phyloP scores from a whole-genome alignment of 2,329 filamentous ascomycete genomes.

The Dactylellina drechsleri region DNA sequence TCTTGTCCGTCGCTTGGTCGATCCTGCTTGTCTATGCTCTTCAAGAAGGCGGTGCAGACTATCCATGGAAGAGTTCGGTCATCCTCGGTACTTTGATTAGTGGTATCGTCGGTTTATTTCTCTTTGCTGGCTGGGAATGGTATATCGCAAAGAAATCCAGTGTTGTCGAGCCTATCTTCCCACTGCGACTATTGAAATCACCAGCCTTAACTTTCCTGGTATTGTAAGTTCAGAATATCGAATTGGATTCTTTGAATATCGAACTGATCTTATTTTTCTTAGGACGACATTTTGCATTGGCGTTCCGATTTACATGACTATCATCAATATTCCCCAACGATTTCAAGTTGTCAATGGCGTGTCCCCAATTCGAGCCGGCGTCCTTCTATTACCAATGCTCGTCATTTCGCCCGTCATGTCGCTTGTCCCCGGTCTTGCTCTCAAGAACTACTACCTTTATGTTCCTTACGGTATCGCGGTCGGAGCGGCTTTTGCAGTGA shows the following conservation, averaged over 20 bases:
- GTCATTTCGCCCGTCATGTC: slow-evolving; percentile 60
- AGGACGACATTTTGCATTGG: slow-evolving; percentile 59
- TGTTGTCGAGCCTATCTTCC: slow-evolving; percentile 61
- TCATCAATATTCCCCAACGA: slow-evolving; percentile 62
- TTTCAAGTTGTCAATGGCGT: slow-evolving; percentile 61
- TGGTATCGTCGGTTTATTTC: slow-evolving; percentile 58
- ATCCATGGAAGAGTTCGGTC: slow-evolving; percentile 63
- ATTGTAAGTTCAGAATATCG: slow-evolving; percentile 58
- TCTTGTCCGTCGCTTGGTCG: slow-evolving; percentile 62
- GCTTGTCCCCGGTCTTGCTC: slow-evolving; percentile 59
- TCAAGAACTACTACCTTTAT: slow-evolving; percentile 58
- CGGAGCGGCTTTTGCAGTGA: slow-evolving; percentile 59
- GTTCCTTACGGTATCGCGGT: slow-evolving; percentile 60
- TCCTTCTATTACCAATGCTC: slow-evolving; percentile 61
- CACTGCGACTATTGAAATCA: slow-evolving; percentile 60
- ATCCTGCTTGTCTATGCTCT: slow-evolving; percentile 65
- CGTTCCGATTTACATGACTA: slow-evolving; percentile 60
- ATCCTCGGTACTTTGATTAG: slow-evolving; percentile 60
- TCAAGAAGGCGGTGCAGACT: slow-evolving; percentile 63
- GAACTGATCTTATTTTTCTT: not conserved
- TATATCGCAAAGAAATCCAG: slow-evolving; percentile 26
- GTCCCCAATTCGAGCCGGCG: slow-evolving; percentile 59
- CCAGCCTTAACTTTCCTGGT: slow-evolving; percentile 60
- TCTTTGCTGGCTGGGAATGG: slow-evolving; percentile 60
- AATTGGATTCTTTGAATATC: not conserved